Percentiles rank a stretch among this genome's conserved stretches.
Evolutionary conservation across 2,329 filamentous ascomycete species (phyloP).

Genomic region (Periconia digitata): DNA sequence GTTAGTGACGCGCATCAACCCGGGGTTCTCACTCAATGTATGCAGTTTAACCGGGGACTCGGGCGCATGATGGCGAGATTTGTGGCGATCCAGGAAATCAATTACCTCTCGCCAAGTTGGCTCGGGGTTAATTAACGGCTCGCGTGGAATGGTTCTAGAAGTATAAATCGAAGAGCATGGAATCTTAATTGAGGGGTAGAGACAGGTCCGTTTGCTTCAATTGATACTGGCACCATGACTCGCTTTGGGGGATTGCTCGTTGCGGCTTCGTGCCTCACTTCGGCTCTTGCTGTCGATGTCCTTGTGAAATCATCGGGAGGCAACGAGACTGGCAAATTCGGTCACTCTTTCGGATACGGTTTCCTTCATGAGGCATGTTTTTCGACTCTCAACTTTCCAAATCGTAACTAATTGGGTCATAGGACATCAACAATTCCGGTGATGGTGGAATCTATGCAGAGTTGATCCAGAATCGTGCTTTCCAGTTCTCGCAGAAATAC

Average conservation of each 20-base stretch:
- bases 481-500: conserved; percentile 51
- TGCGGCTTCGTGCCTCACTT: conserved; percentile 23
- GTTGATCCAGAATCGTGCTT: conserved; percentile 67
- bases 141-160: neutral
- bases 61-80: neutral
- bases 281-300: conserved; percentile 26
- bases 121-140: neutral
- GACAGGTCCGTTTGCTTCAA: conserved; percentile 1
- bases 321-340: conserved; percentile 31
- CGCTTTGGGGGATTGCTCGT: conserved; percentile 18
- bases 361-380: conserved; percentile 31
- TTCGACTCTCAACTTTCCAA: neutral
- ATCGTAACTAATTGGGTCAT: neutral
- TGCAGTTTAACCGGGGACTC: neutral
- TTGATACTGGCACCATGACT: conserved; percentile 23
- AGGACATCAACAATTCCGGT: conserved; percentile 67
- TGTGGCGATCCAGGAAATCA: neutral
- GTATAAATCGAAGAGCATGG: neutral
- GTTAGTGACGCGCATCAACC: neutral
- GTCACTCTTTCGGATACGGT: conserved; percentile 31
- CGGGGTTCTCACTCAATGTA: neutral
- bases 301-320: conserved; percentile 29
- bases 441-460: conserved; percentile 73
- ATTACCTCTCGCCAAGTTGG: neutral
- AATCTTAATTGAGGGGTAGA: neutral